A percentile compares a stretch with the other conserved stretches of the same genome.
Conservation (phyloP, 2,329 filamentous ascomycete genomes). For the Phialemonium atrogriseum region DNA sequence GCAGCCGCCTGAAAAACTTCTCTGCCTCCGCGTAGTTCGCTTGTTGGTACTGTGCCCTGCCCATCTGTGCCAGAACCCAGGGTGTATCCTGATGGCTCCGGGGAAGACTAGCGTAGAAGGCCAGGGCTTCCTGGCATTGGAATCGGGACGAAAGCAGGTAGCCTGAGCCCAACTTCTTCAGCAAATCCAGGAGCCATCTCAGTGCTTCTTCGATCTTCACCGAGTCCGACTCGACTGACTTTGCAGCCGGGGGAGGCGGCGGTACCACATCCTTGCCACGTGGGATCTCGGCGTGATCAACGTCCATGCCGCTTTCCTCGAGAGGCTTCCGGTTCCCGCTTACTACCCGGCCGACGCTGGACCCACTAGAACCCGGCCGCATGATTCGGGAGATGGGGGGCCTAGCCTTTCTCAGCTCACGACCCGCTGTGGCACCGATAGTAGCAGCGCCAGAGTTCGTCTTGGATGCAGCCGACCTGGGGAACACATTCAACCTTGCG, state of each 20-base stretch:
- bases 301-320: constrained; percentile 58
- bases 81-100: constrained; percentile 76
- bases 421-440: constrained; percentile 50
- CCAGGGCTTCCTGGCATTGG: constrained; percentile 67
- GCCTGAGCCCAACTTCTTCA: constrained; percentile 72
- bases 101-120: constrained; percentile 63
- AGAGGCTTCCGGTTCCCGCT: constrained; percentile 80
- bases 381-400: constrained; percentile 61
- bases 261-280: constrained; percentile 35
- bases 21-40: constrained; percentile 80
- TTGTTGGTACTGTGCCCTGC: constrained; percentile 85
- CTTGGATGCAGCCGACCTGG: constrained; percentile 60
- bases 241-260: constrained; percentile 24
- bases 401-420: constrained; percentile 79
- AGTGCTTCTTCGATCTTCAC: constrained; percentile 67
- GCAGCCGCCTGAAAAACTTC: constrained; percentile 72
- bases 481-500: constrained; percentile 60
- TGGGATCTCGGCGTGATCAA: constrained; percentile 56
- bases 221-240: constrained; percentile 41
- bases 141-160: constrained; percentile 75
- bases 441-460: constrained; percentile 49
- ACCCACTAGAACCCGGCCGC: constrained; percentile 55
- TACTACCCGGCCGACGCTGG: constrained; percentile 75
- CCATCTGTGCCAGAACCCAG: constrained; percentile 87
- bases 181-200: constrained; percentile 67